phyloP scores from a whole-genome alignment of 2,329 filamentous ascomycete genomes.

The Ilyonectria mors-panacis region DNA sequence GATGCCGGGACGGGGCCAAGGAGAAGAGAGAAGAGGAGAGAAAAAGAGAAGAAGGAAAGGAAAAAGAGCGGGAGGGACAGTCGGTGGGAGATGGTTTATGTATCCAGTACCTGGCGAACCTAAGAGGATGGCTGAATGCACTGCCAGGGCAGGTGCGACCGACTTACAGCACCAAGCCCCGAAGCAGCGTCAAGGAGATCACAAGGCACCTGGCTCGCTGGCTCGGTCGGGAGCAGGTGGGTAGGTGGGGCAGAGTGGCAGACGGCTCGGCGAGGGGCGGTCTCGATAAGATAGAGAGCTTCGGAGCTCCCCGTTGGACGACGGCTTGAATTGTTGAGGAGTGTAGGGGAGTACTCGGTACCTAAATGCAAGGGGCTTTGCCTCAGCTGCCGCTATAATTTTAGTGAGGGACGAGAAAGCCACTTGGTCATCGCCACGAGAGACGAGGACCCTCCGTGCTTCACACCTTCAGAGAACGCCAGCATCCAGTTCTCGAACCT shows the following conservation, averaged over 20 bases:
- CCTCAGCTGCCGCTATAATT: neutral
- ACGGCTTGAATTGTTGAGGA: neutral
- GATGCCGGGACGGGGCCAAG: slow-evolving; percentile 47
- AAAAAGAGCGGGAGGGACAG: slow-evolving; percentile 30
- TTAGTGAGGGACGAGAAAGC: neutral
- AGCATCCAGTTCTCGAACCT: slow-evolving; percentile 14
- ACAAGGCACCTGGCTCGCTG: slow-evolving; percentile 13
- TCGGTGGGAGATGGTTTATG: slow-evolving; percentile 38
- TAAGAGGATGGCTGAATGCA: slow-evolving; percentile 15
- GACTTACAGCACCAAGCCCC: slow-evolving; percentile 26
- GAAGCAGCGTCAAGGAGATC: slow-evolving; percentile 23
- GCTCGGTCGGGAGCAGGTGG: slow-evolving; percentile 20
- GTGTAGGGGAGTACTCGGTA: neutral
- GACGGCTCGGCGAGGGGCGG: slow-evolving; percentile 39
- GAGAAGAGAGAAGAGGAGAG: slow-evolving; percentile 38
- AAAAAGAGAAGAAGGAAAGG: slow-evolving; percentile 13
- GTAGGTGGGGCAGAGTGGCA: slow-evolving; percentile 33
- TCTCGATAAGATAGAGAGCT: slow-evolving; percentile 51
- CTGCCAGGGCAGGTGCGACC: slow-evolving; percentile 22
- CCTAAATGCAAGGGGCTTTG: neutral
- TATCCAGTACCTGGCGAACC: slow-evolving; percentile 25
- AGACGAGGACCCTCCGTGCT: too few relatives aligned
- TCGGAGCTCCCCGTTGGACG: slow-evolving; percentile 46
- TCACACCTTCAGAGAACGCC: neutral
- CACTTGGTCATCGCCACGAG: neutral